These are phyloP conservation scores for Fistulinella prunicolor DNA, from an alignment of 768 basidiomycete genomes.

Conservation along the genomic window DNA sequence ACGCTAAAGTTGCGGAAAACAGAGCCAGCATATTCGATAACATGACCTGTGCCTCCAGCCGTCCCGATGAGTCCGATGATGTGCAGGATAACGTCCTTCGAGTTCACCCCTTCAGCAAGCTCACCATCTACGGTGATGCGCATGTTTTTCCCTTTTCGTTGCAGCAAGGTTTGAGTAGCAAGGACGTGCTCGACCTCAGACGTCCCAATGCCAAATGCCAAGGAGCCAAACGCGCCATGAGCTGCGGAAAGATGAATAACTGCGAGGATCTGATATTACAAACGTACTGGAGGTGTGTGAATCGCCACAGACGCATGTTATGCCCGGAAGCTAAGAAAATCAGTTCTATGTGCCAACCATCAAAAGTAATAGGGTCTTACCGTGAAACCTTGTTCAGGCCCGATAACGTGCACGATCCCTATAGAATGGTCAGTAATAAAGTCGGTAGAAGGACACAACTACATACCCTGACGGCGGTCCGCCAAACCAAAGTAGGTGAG, in stretches of 20 bases:
- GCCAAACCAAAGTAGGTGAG: conserved; percentile 90
- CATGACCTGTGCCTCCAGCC: conserved; percentile 89
- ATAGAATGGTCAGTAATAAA: conserved; percentile 17
- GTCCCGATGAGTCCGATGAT: conserved; percentile 91
- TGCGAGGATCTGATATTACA: neutral
- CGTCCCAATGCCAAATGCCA: conserved; percentile 92
- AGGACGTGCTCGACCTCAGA: conserved; percentile 94
- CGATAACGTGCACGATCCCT: conserved; percentile 89
- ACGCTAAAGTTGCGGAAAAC: conserved; percentile 82
- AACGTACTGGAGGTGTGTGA: conserved; percentile 86
- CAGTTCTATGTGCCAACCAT: neutral
- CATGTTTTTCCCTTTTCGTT: conserved; percentile 91
- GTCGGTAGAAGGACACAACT: neutral
- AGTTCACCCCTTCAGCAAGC: conserved; percentile 76
- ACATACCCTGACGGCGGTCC: conserved; percentile 78
- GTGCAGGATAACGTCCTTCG: conserved; percentile 88
- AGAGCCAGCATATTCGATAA: conserved; percentile 90
- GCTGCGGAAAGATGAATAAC: conserved; percentile 41
- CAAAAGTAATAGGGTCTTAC: conserved; percentile 33
- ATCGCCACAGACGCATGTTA: conserved; percentile 87
- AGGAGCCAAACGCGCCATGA: conserved; percentile 89
- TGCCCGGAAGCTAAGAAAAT: conserved; percentile 63
- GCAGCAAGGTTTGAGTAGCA: conserved; percentile 85
- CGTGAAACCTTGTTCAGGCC: conserved; percentile 93
- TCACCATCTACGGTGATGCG: conserved; percentile 84